Evolutionary conservation across 2,329 filamentous ascomycete species (phyloP).

Genomic region (Penicillium thymicola): DNA sequence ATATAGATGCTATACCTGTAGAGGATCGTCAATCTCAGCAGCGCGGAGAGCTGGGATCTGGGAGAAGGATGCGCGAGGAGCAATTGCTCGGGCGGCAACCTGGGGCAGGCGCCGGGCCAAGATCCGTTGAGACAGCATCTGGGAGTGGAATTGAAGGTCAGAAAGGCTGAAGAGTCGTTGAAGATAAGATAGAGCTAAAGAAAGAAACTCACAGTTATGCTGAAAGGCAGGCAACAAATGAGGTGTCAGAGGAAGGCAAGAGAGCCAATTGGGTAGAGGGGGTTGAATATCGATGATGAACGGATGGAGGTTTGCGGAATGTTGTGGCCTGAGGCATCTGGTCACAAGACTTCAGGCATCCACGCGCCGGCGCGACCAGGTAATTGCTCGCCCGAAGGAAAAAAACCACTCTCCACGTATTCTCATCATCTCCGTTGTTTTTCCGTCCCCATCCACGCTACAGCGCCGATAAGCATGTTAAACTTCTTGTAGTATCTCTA

Average conservation of each 20-base stretch:
- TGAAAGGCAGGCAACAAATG: slow-evolving; percentile 20
- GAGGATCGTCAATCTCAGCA: slow-evolving; percentile 41
- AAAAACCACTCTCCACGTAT: slow-evolving; percentile 43
- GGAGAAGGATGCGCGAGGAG: slow-evolving; percentile 43
- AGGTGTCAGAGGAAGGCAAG: slow-evolving; percentile 17
- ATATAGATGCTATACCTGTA: slow-evolving; percentile 37
- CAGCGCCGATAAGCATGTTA: slow-evolving; percentile 45
- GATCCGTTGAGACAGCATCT: slow-evolving; percentile 48
- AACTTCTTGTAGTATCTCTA: slow-evolving; percentile 37
- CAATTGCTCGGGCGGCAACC: slow-evolving; percentile 37
- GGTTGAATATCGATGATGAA: slow-evolving; percentile 29
- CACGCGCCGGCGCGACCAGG: slow-evolving; percentile 28
- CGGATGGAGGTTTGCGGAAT: slow-evolving; percentile 29
- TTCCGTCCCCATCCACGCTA: slow-evolving; percentile 39
- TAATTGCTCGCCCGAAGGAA: slow-evolving; percentile 32
- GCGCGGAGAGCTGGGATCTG: slow-evolving; percentile 39
- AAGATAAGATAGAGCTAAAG: neutral
- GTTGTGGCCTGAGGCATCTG: slow-evolving; percentile 13
- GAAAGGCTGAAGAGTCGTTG: neutral
- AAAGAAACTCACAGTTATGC: slow-evolving; percentile 27
- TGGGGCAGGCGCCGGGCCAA: slow-evolving; percentile 43
- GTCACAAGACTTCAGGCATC: slow-evolving; percentile 14
- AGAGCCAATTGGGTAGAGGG: slow-evolving; percentile 20
- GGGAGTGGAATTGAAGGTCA: slow-evolving; percentile 22
- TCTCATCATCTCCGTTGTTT: slow-evolving; percentile 29